These are phyloP conservation scores for Ananas comosus DNA, from an alignment of 176 grass and related monocot genomes.

Conservation along the genomic window DNA sequence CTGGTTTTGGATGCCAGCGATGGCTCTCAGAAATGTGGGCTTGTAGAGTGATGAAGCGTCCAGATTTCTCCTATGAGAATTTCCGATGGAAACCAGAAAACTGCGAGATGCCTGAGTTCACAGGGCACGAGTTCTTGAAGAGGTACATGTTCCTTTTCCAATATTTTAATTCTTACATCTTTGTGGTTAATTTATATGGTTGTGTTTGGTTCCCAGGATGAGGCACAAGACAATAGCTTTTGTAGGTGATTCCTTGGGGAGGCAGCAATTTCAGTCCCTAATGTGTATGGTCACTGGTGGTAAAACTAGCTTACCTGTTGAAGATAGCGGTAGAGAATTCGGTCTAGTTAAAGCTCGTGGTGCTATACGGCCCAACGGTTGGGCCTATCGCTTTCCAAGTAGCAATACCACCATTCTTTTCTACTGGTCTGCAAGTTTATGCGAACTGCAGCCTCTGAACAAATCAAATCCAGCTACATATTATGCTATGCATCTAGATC, in stretches of 20 bases:
- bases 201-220: constrained; percentile 41
- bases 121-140: constrained; percentile 44
- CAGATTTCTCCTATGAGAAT: constrained; percentile 63
- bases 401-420: constrained; percentile 87
- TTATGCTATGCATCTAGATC: constrained; percentile 87
- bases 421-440: constrained; percentile 96
- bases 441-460: constrained; percentile 75
- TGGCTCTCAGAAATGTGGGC: constrained; percentile 95
- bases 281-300: constrained; percentile 89
- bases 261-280: constrained; percentile 95
- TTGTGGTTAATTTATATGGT: not conserved
- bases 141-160: constrained; percentile 34
- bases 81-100: constrained; percentile 70
- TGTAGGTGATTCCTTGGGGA: constrained; percentile 92
- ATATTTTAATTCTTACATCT: constrained; percentile 9
- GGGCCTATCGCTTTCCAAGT: constrained; percentile 72
- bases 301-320: constrained; percentile 40
- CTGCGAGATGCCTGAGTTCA: constrained; percentile 82
- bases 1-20: constrained; percentile 69
- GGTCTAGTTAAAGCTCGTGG: constrained; percentile 74
- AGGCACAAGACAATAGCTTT: constrained; percentile 78
- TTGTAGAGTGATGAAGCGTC: constrained; percentile 71
- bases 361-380: constrained; percentile 78
- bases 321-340: constrained; percentile 74
- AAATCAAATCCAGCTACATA: constrained; percentile 30